Evolutionary conservation across 164 flowering plant genomes (phyloP).

Genomic region (Sextonia rubra): DNA sequence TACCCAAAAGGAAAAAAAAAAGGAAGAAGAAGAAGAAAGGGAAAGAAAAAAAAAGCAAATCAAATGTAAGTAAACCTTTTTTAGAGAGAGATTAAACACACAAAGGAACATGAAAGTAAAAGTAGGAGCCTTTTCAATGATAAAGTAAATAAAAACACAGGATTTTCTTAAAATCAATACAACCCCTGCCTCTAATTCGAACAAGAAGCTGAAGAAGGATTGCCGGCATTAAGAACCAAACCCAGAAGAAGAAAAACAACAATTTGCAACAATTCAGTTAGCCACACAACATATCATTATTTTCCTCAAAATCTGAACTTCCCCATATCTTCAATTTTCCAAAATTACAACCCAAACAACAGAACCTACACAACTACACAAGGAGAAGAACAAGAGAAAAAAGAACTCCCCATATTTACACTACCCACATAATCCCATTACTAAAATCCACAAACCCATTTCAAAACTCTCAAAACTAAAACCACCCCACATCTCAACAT

Average conservation of each 20-base stretch:
- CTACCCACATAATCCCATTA: neutral
- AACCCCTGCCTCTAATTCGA: neutral
- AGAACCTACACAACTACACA: too few relatives aligned
- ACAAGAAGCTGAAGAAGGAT: too few relatives aligned
- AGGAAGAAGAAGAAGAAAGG: too few relatives aligned
- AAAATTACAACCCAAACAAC: too few relatives aligned
- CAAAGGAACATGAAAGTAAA: neutral
- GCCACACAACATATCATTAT: too few relatives aligned
- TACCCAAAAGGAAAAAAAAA: too few relatives aligned
- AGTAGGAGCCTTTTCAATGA: neutral
- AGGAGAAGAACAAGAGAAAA: neutral
- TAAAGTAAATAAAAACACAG: neutral
- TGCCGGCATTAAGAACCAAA: too few relatives aligned
- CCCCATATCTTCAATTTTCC: too few relatives aligned
- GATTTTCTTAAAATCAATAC: too few relatives aligned
- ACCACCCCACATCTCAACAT: neutral
- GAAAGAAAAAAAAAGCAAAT: too few relatives aligned
- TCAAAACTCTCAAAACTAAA: neutral
- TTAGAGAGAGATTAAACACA: neutral
- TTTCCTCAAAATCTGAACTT: too few relatives aligned
- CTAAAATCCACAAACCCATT: neutral
- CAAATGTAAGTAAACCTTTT: neutral
- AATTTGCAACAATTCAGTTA: neutral
- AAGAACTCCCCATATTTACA: neutral
- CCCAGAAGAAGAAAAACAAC: neutral